These are phyloP conservation scores for Coemansia sp. DNA, from an alignment of 192 early-diverging fungal species.

Conservation along the genomic window DNA sequence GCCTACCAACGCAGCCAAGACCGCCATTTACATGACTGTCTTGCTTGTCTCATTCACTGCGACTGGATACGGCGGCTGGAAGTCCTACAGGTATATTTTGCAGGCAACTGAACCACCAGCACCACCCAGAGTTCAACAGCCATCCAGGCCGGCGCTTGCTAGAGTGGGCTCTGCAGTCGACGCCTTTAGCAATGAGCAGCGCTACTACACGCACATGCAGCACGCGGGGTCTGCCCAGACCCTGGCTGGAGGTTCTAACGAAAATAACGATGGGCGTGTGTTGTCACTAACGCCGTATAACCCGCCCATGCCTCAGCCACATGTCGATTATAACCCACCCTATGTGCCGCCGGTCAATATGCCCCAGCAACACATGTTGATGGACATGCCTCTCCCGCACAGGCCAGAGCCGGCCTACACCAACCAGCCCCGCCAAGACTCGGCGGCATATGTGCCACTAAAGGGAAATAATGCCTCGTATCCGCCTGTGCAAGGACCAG, in stretches of 20 bases:
- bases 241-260: background rate
- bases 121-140: background rate
- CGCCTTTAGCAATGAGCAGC: conserved; percentile 25
- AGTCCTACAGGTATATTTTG: conserved; percentile 16
- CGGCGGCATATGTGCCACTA: background rate
- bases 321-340: background rate
- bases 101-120: background rate
- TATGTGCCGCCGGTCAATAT: background rate
- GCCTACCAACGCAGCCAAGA: conserved; percentile 13
- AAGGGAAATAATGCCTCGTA: background rate
- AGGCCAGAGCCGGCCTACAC: background rate
- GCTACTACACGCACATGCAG: conserved; percentile 14
- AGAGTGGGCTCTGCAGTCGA: conserved; percentile 19
- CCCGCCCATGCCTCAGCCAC: background rate
- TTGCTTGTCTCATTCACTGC: conserved; percentile 21
- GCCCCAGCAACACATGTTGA: background rate
- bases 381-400: conserved; percentile 3
- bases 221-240: background rate
- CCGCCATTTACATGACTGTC: conserved; percentile 32
- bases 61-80: conserved; percentile 28
- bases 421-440: background rate
- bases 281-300: conserved; percentile 6
- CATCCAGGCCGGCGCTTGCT: background rate
- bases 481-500: background rate
- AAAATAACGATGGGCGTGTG: background rate